Conservation (phyloP, 75 land plant genomes). For the Azolla pinnata region DNA sequence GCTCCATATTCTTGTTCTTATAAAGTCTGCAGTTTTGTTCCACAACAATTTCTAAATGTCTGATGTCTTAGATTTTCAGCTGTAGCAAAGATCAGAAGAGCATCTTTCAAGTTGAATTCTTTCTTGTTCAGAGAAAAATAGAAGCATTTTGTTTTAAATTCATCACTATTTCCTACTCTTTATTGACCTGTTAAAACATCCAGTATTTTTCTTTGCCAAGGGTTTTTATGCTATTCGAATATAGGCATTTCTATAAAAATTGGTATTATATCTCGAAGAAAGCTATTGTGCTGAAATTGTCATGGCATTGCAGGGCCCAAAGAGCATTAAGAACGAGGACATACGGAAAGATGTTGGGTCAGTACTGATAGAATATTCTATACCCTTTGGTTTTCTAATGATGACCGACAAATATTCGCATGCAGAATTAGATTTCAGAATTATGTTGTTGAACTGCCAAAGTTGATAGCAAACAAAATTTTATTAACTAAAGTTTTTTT, state of each 20-base stretch:
- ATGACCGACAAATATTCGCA: background rate
- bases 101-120: too few relatives aligned
- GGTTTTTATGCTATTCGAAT: constrained; percentile 9
- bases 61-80: too few relatives aligned
- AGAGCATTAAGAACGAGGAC: constrained; percentile 43
- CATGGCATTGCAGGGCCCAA: constrained; percentile 53
- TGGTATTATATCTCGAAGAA: too few relatives aligned
- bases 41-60: too few relatives aligned
- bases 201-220: background rate
- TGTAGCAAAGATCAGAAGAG: too few relatives aligned
- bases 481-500: background rate
- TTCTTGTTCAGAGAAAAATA: too few relatives aligned
- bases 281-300: too few relatives aligned
- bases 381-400: background rate
- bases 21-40: too few relatives aligned
- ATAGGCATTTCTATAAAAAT: too few relatives aligned
- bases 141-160: too few relatives aligned
- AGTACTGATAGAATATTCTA: constrained; percentile 13
- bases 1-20: too few relatives aligned
- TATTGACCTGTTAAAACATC: background rate
- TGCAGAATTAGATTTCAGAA: too few relatives aligned
- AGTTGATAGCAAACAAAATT: background rate
- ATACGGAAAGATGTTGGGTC: constrained; percentile 48
- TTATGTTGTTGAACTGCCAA: background rate
- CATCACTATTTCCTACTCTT: background rate